Evolutionary conservation across 1,139 yeast genomes (phyloP), one percentile per base, ranked within the genome.

Genomic region (Sugiyamaella neomexicana): DNA sequence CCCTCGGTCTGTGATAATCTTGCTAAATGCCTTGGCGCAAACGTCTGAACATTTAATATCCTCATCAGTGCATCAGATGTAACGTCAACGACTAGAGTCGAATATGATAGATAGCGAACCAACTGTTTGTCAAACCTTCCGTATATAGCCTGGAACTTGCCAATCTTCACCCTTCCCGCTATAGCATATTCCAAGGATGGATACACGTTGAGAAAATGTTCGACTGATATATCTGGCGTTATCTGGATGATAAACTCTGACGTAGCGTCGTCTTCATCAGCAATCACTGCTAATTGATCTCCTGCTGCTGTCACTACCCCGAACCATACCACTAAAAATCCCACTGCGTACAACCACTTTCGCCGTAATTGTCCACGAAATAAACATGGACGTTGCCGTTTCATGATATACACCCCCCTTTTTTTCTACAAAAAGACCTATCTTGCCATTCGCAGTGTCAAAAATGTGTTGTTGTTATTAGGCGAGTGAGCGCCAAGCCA

Each of bases 21-120:
- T 0, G 85, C 87, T 55, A 86, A 72, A 64, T 86, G 95, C 46
- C 89, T 71, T 0, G 95, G 91, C 0, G 90, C 85, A 54, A 77
- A 72, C 13, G 68, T 64, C 60, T 82, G 85, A 0, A 71, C 74
- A 27, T 67, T 68, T 39, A 65, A 55, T 15, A 69, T 62, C 40
- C 60, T 55, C 9, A 66, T 61, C 9, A 57, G 51, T n/a, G 65
- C 56, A 58, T 69, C 72, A 12, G 64, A 57, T 9, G 70, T 58
- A 20, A 68, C 60, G 44, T 62, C 68, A 43, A 65, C 45, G 29
- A 69, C 70, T 68, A 65, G 56, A 9, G 60, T 58, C 49, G 68
- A 64, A 46, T 57, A 60, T 7, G 65, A 47, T 6, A 67, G 50
- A 23, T 59, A 60, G 17, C 59, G 45, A 1, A 64, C 55, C 36